Conservation (phyloP, 192 early-diverging fungal species). For the Coemansia sp. region DNA sequence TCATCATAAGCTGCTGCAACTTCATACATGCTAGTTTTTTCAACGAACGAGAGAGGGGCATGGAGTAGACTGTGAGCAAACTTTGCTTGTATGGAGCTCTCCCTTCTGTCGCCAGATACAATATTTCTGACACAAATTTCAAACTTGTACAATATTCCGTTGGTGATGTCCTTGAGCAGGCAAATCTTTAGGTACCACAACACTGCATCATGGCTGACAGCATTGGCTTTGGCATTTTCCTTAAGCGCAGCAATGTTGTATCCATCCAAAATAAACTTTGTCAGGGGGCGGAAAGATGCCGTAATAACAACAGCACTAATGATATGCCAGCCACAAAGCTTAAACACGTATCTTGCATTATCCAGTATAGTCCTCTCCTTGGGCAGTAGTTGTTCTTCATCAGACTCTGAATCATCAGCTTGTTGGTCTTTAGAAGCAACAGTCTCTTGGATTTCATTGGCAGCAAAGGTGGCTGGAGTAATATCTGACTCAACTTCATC, state of each 20-base stretch:
- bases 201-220: not conserved
- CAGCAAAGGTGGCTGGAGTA: not conserved
- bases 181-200: not conserved
- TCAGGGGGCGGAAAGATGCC: conserved; percentile 5
- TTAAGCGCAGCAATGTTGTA: conserved; percentile 17
- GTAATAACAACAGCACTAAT: not conserved
- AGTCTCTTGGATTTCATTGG: too few species aligned
- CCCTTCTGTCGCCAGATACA: not conserved
- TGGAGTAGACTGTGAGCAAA: not conserved
- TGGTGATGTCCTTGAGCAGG: not conserved
- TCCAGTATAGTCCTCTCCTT: not conserved
- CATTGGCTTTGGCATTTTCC: not conserved
- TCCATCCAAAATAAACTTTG: conserved; percentile 24
- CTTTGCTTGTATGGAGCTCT: not conserved
- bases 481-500: not conserved
- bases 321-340: not conserved
- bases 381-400: not conserved
- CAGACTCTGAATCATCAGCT: not conserved
- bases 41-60: not conserved
- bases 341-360: too few species aligned
- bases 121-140: not conserved
- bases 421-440: not conserved
- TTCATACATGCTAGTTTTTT: conserved; percentile 3
- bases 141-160: not conserved
- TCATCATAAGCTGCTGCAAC: not conserved